Conservation (phyloP, 106 monocot species). For the Platanthera zijinensis region DNA sequence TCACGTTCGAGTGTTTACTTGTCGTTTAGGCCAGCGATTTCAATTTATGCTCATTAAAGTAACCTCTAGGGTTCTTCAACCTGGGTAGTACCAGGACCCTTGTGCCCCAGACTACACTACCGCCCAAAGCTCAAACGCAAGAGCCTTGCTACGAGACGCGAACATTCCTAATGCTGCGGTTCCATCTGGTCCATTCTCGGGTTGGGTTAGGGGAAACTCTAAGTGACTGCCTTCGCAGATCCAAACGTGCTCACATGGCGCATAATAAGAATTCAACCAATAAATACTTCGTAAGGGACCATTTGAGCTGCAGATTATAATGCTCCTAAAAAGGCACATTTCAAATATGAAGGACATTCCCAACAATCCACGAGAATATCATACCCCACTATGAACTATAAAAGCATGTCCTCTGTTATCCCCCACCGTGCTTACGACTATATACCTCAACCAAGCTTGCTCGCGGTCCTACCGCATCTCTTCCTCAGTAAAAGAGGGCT, state of each 20-base stretch:
- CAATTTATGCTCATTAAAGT: no score
- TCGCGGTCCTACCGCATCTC: not conserved
- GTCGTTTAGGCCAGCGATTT: slow-evolving; percentile 23
- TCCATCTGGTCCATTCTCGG: slow-evolving; percentile 1
- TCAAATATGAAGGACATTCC: not conserved
- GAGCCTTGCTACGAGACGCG: no score
- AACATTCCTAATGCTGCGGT: no score
- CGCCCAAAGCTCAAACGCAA: no score
- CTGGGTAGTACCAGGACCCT: no score
- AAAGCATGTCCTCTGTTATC: not conserved
- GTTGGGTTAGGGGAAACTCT: slow-evolving; percentile 26
- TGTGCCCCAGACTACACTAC: no score
- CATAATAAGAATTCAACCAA: no score
- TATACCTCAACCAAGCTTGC: not conserved
- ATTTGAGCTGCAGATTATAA: slow-evolving; percentile 11
- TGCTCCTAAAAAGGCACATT: slow-evolving; percentile 11
- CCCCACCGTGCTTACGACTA: not conserved
- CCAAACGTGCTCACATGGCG: no score
- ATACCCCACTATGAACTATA: not conserved
- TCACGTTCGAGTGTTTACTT: slow-evolving; percentile 33
- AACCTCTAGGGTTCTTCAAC: no score
- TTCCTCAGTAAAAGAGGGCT: no score
- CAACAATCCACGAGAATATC: slow-evolving; percentile 1
- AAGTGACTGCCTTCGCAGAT: slow-evolving; percentile 13
- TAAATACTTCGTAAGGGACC: slow-evolving; percentile 20